A percentile compares a stretch with the other conserved stretches of the same genome.
phyloP scores from a whole-genome alignment of 805 yeast species.

The Metschnikowia cubensis region DNA sequence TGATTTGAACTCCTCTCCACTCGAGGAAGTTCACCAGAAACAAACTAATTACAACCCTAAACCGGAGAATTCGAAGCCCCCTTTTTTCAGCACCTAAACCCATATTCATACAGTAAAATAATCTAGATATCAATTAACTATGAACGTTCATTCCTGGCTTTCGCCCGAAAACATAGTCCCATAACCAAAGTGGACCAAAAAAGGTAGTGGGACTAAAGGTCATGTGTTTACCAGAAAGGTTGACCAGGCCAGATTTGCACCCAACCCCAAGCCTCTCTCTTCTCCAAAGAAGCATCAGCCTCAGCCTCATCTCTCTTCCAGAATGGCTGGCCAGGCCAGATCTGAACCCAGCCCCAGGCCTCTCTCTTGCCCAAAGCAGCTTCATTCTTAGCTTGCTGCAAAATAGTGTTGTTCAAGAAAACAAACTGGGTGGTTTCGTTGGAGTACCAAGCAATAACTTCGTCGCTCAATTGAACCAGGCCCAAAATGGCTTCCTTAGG shows the following conservation, averaged over 20 bases:
- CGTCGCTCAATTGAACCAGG: conserved; percentile 10
- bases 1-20: too few species aligned
- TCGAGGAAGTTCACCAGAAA: too few species aligned
- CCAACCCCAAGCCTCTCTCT: neutral
- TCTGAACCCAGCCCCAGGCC: conserved; percentile 12
- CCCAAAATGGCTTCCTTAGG: conserved; percentile 16
- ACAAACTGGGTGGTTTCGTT: conserved; percentile 12
- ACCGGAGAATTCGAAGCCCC: too few species aligned
- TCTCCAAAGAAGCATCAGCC: neutral
- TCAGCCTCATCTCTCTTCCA: conserved; percentile 12
- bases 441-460: conserved; percentile 12
- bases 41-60: too few species aligned
- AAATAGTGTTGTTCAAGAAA: conserved; percentile 16
- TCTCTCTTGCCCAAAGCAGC: conserved; percentile 15
- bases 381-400: conserved; percentile 14
- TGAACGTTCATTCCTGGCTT: too few species aligned
- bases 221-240: conserved; percentile 10
- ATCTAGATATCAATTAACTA: too few species aligned
- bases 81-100: too few species aligned
- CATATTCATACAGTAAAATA: too few species aligned
- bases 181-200: too few species aligned
- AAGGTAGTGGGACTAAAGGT: too few species aligned
- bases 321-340: conserved; percentile 14
- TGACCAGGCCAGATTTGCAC: conserved; percentile 4
- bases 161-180: too few species aligned